Evolutionary conservation across 2,329 filamentous ascomycete genomes (phyloP).

Genomic region (Verticillium tricorpus): DNA sequence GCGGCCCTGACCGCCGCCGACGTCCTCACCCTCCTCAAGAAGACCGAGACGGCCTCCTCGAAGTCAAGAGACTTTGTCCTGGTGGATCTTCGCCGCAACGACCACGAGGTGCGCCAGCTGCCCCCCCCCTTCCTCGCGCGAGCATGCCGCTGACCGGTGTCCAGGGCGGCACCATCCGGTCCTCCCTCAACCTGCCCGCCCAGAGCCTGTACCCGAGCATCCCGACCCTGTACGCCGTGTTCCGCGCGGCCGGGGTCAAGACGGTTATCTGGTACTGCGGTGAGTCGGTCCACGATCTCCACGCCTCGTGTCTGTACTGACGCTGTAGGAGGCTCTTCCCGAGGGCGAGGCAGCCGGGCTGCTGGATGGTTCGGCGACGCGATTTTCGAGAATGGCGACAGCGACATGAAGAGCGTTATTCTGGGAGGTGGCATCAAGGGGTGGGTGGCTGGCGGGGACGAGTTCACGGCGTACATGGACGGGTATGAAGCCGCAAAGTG

Average conservation of each 20-base stretch:
- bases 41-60: background rate
- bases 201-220: slow-evolving; percentile 40
- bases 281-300: slow-evolving; percentile 17
- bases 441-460: slow-evolving; percentile 42
- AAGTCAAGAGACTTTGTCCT: background rate
- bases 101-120: background rate
- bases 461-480: slow-evolving; percentile 44
- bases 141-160: background rate
- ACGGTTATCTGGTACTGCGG: slow-evolving; percentile 45
- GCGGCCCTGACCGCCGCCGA: background rate
- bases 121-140: background rate
- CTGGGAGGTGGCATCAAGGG: slow-evolving; percentile 49
- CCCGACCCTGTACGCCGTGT: slow-evolving; percentile 34
- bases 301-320: background rate
- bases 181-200: slow-evolving; percentile 47
- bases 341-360: slow-evolving; percentile 48
- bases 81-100: background rate
- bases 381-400: slow-evolving; percentile 34
- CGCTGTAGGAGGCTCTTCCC: slow-evolving; percentile 42
- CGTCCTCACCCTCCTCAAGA: background rate
- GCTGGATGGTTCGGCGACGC: slow-evolving; percentile 53
- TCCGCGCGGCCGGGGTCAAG: slow-evolving; percentile 33
- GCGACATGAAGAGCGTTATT: slow-evolving; percentile 40
- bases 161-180: slow-evolving; percentile 51
- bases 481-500: slow-evolving; percentile 29